Evolutionary conservation across 148 eudicot species (phyloP).

Genomic region (Chenopodium quinoa): DNA sequence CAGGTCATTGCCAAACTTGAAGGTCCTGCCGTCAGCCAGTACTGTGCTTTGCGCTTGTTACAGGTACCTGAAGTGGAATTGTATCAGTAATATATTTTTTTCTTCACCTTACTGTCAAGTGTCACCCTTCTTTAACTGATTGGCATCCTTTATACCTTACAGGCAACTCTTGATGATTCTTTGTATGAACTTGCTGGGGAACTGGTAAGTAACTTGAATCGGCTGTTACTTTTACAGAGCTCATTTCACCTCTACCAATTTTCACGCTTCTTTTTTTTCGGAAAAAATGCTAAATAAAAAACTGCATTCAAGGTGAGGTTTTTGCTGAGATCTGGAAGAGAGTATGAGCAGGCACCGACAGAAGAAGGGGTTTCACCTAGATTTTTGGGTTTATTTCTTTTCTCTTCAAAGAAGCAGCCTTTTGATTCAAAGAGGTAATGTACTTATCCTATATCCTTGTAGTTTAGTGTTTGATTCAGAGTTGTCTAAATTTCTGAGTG

Average conservation of each 20-base stretch:
- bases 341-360: conserved; percentile 59
- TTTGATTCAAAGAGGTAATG: conserved; percentile 66
- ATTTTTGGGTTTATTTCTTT: conserved; percentile 67
- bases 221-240: neutral
- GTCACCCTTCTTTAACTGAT: conserved; percentile 23
- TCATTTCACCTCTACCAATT: neutral
- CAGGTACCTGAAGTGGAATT: conserved; percentile 48
- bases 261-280: neutral
- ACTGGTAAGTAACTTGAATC: conserved; percentile 55
- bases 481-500: neutral
- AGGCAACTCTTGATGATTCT: conserved; percentile 97
- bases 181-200: conserved; percentile 98
- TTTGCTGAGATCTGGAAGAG: conserved; percentile 92
- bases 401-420: conserved; percentile 71
- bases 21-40: conserved; percentile 93
- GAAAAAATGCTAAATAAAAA: neutral
- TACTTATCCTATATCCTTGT: neutral
- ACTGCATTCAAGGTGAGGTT: conserved; percentile 72
- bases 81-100: conserved; percentile 7
- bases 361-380: conserved; percentile 75
- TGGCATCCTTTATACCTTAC: conserved; percentile 19
- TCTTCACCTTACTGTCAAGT: neutral
- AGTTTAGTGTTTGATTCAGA: neutral
- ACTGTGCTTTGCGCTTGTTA: conserved; percentile 90
- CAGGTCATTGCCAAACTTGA: conserved; percentile 98